Conservation (phyloP, 1,284 basidiomycete species). For the Spongispora temasekensis region DNA sequence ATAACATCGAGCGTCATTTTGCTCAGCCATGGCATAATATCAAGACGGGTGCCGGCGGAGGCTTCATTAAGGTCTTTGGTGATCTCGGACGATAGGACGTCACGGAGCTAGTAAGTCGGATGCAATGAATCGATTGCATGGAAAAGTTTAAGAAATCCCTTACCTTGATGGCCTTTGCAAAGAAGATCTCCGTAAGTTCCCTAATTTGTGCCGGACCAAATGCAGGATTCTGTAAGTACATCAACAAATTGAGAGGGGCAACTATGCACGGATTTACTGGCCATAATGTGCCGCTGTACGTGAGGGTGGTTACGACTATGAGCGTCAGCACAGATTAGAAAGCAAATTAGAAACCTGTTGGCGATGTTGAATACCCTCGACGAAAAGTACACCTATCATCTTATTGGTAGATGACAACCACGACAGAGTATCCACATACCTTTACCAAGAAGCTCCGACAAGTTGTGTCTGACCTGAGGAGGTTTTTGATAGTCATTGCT, state of each 20-base stretch:
- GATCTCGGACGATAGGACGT: conserved; percentile 42
- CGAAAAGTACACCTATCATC: conserved; percentile 6
- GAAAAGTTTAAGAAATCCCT: neutral
- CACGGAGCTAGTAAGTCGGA: conserved; percentile 45
- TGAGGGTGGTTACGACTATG: neutral
- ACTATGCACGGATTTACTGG: neutral
- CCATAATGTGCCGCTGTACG: conserved; percentile 25
- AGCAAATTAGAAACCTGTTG: conserved; percentile 21
- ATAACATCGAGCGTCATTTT: conserved; percentile 69
- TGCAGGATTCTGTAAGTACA: conserved; percentile 45
- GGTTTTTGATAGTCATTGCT: conserved; percentile 39
- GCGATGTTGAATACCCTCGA: conserved; percentile 24
- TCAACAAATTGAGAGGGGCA: neutral
- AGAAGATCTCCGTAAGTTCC: conserved; percentile 53
- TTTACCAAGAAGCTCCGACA: conserved; percentile 32
- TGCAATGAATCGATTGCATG: neutral
- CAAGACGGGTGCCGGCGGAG: conserved; percentile 30
- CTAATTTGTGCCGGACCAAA: conserved; percentile 56
- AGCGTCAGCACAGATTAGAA: neutral
- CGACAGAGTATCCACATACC: conserved; percentile 17
- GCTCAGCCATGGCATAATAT: conserved; percentile 57
- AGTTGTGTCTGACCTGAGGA: conserved; percentile 15
- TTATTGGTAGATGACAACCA: neutral
- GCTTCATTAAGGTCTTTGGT: conserved; percentile 22
- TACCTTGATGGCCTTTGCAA: conserved; percentile 53